Evolutionary conservation across 768 basidiomycete species (phyloP).

Genomic region (Rhodosporidiobolus sp.): DNA sequence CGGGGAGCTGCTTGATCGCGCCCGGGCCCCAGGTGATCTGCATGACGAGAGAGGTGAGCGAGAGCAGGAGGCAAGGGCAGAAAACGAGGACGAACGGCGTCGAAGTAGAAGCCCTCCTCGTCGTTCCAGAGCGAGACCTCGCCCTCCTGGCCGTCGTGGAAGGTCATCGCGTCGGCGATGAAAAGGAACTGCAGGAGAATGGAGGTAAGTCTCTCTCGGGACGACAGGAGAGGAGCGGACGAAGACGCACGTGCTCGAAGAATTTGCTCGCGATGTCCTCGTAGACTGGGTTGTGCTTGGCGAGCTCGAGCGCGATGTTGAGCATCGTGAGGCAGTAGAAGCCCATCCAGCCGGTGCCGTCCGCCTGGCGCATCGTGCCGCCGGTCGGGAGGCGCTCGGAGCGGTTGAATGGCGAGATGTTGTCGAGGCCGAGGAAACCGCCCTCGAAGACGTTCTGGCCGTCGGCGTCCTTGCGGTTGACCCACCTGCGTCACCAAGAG

Average conservation of each 20-base stretch:
- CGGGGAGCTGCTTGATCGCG: constrained; percentile 81
- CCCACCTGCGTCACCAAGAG: constrained; percentile 65
- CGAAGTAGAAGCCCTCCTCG: constrained; percentile 96
- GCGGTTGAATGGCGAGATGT: constrained; percentile 96
- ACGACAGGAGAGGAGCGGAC: constrained; percentile 42
- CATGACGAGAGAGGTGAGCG: background rate
- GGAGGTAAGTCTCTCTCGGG: constrained; percentile 15
- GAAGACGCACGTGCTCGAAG: constrained; percentile 60
- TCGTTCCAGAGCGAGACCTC: constrained; percentile 91
- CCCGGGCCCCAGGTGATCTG: constrained; percentile 49
- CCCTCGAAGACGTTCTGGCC: constrained; percentile 98
- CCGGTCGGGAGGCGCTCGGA: constrained; percentile 95
- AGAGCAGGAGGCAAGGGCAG: background rate
- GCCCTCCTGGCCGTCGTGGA: constrained; percentile 64
- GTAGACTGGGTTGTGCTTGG: constrained; percentile 95
- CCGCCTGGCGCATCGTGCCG: constrained; percentile 88
- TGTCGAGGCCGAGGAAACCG: constrained; percentile 95
- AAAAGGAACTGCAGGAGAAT: constrained; percentile 81
- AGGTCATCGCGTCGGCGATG: constrained; percentile 99
- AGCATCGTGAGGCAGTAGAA: constrained; percentile 98
- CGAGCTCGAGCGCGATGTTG: constrained; percentile 93
- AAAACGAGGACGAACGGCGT: constrained; percentile 55
- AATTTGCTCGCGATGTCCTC: constrained; percentile 99
- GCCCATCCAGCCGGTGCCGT: constrained; percentile 99
- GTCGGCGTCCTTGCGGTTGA: constrained; percentile 91